phyloP scores from a whole-genome alignment of 768 basidiomycete genomes.

The Naganishia antarctica region DNA sequence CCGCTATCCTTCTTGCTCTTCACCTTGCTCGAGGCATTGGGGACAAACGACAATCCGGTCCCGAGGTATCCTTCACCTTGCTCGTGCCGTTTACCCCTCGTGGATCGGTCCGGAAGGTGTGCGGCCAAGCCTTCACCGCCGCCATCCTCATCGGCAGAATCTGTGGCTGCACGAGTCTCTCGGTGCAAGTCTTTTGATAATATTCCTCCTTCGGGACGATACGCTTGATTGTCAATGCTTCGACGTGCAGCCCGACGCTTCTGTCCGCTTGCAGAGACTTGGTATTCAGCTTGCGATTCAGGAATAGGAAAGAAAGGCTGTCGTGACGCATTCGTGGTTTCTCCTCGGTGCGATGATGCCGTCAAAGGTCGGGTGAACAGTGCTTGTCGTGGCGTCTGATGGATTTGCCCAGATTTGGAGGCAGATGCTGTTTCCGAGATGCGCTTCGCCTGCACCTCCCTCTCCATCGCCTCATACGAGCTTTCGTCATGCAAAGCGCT shows the following conservation, averaged over 20 bases:
- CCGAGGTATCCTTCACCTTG: slow-evolving; percentile 43
- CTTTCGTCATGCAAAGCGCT: slow-evolving; percentile 7
- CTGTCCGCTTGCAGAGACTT: background rate
- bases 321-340: slow-evolving; percentile 1
- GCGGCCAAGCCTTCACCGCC: slow-evolving; percentile 5
- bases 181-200: background rate
- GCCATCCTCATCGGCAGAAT: slow-evolving; percentile 14
- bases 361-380: background rate
- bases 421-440: background rate
- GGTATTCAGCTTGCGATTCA: background rate
- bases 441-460: slow-evolving; percentile 3
- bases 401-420: background rate
- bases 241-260: background rate
- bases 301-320: slow-evolving; percentile 11
- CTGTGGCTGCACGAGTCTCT: background rate
- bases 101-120: slow-evolving; percentile 18
- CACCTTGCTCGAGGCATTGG: slow-evolving; percentile 28
- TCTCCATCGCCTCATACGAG: slow-evolving; percentile 15
- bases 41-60: slow-evolving; percentile 40
- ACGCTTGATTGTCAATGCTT: slow-evolving; percentile 2
- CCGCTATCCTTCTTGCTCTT: slow-evolving; percentile 26
- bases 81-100: slow-evolving; percentile 37
- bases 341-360: background rate
- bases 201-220: background rate
- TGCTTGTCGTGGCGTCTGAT: slow-evolving; percentile 4